phyloP scores from a whole-genome alignment of 73 alveolate species.

The Paramecium sonneborni region DNA sequence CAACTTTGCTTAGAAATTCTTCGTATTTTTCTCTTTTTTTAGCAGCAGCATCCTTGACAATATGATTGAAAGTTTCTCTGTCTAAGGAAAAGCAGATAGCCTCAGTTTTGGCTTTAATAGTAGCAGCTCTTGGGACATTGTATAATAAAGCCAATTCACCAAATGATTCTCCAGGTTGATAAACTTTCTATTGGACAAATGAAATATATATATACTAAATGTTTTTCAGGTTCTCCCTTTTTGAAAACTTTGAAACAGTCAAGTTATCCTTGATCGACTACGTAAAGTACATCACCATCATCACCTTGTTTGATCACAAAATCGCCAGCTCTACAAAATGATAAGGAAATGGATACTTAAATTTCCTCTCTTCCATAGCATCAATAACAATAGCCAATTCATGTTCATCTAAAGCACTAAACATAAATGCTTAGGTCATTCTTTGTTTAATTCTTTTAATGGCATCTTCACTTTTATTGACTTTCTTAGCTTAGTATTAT shows the following conservation, averaged over 20 bases:
- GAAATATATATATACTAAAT: constrained; percentile 31
- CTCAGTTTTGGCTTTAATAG: constrained; percentile 88
- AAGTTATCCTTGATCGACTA: constrained; percentile 83
- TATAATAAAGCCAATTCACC: constrained; percentile 92
- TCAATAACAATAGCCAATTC: constrained; percentile 90
- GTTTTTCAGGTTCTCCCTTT: constrained; percentile 63
- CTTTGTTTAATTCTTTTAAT: constrained; percentile 83
- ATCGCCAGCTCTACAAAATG: constrained; percentile 52
- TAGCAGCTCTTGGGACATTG: constrained; percentile 96
- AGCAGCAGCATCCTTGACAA: constrained; percentile 94
- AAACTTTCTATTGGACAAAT: constrained; percentile 67
- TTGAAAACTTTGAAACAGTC: constrained; percentile 62
- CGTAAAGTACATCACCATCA: constrained; percentile 82
- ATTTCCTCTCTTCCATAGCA: constrained; percentile 94
- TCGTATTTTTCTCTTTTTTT: constrained; percentile 93
- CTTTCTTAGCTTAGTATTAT: constrained; percentile 82
- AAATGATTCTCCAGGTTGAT: constrained; percentile 89
- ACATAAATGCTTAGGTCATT: constrained; percentile 90
- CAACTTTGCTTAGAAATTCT: constrained; percentile 87
- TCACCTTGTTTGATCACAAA: constrained; percentile 76
- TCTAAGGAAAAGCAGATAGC: constrained; percentile 89
- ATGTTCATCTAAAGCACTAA: constrained; percentile 81
- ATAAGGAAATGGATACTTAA: constrained; percentile 60
- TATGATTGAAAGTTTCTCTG: constrained; percentile 95
- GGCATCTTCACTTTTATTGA: constrained; percentile 81